These are phyloP conservation scores for Ballota nigra DNA, from an alignment of 257 asterid species.

Conservation along the genomic window DNA sequence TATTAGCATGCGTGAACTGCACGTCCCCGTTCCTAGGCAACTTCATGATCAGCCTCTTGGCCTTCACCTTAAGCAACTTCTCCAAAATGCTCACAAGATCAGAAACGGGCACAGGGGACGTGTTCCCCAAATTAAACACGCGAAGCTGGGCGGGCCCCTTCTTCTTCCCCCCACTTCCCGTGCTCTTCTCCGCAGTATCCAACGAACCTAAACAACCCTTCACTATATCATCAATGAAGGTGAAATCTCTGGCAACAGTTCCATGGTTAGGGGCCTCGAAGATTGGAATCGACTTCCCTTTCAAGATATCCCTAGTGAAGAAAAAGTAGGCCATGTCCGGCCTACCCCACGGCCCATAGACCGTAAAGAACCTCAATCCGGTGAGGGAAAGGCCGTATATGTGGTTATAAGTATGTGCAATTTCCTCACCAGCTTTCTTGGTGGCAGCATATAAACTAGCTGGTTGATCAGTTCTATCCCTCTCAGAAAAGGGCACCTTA, in stretches of 20 bases:
- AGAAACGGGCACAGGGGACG: conserved; percentile 59
- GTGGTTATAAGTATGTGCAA: conserved; percentile 61
- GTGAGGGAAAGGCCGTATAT: conserved; percentile 61
- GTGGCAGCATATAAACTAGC: conserved; percentile 67
- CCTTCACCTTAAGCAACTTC: conserved; percentile 57
- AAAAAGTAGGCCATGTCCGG: conserved; percentile 73
- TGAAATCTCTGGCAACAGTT: conserved; percentile 60
- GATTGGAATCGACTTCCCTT: conserved; percentile 53
- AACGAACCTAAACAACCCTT: conserved; percentile 60
- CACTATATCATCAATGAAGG: conserved; percentile 62
- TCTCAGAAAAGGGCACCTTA: conserved; percentile 52
- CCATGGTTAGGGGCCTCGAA: conserved; percentile 62
- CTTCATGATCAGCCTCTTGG: conserved; percentile 53
- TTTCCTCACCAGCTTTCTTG: conserved; percentile 62
- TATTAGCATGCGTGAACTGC: conserved; percentile 62
- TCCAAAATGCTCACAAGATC: conserved; percentile 62
- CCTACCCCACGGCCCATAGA: conserved; percentile 72
- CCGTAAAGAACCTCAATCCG: conserved; percentile 61
- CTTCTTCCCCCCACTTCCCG: conserved; percentile 68
- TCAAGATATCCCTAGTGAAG: conserved; percentile 52
- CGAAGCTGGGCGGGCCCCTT: conserved; percentile 57
- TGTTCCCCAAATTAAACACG: conserved; percentile 53
- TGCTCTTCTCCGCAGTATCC: conserved; percentile 63
- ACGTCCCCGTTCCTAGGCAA: conserved; percentile 69
- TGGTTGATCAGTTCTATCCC: conserved; percentile 59